Percentiles rank a stretch among this genome's conserved stretches.
These are phyloP conservation scores for Cucumis melo DNA, from an alignment of 306 rosid species.

Conservation along the genomic window DNA sequence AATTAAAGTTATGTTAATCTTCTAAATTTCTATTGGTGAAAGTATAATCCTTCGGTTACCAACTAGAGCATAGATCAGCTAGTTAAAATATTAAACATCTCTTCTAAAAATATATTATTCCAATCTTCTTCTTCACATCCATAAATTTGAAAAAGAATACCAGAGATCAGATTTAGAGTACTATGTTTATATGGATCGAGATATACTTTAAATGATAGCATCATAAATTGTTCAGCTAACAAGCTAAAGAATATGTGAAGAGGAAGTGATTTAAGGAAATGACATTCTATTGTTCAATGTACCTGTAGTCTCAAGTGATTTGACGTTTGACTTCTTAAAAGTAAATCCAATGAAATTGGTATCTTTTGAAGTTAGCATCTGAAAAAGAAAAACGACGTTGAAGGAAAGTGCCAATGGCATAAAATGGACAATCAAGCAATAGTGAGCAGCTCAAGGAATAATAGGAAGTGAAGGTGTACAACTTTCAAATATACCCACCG, in stretches of 20 bases:
- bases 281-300: background rate
- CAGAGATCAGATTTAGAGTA: background rate
- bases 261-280: background rate
- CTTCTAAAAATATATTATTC: background rate
- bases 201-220: background rate
- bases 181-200: background rate
- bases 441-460: background rate
- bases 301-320: conserved; percentile 83
- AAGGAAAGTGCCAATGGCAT: background rate
- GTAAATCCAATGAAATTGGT: conserved; percentile 94
- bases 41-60: background rate
- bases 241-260: background rate
- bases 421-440: background rate
- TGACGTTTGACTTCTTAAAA: conserved; percentile 73
- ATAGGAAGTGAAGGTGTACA: background rate
- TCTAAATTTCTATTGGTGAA: background rate
- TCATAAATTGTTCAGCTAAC: background rate
- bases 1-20: background rate
- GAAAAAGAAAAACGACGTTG: conserved; percentile 7
- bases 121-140: background rate
- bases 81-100: background rate
- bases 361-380: conserved; percentile 98
- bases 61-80: background rate
- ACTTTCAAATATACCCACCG: background rate
- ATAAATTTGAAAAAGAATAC: background rate